Evolutionary conservation across 2,329 filamentous ascomycete species (phyloP), one percentile per base, ranked within the genome.

Genomic region (Teratosphaeriaceae sp.): DNA sequence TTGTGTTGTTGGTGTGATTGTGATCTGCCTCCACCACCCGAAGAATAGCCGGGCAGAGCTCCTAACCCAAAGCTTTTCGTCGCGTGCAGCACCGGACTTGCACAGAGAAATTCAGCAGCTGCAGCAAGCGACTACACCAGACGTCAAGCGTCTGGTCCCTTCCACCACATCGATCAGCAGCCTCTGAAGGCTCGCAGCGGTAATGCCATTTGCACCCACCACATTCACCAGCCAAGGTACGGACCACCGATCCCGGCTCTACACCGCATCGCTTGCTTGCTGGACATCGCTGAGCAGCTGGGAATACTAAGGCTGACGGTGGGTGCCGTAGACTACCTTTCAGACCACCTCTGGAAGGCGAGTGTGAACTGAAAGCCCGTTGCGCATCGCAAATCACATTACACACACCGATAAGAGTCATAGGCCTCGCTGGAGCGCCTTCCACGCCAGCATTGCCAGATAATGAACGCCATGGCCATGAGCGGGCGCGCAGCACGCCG

Each of bases 321-420:
- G 22, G 7, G 27, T 20, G 5, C 29, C 11, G n/a, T 43, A 78
- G 77, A 80, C 70, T 81, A 81, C 68, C 80, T 81, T 69, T 80
- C 76, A 73, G 78, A 82, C 71, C 78, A 82, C 70, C 73, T 82
- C 66, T 82, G 78, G 78, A 82, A 81, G 71, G 76, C 78, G 58
- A 78, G 75, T 61, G 73, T 76, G 63, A 80, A 78, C 66, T 79
- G 70, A 75, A 66, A 35, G 26, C 19, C 3, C 15, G 22, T 16
- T 15, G 20, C n/a, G 33, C 18, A 9, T 37, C 19, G 5, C 6
- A 7, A 22, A 6, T 37, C 19, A 9, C 37, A 16, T 9, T 39
- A 11, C 6, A 6, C 19, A 22, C 9, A 41, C 19, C 22, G 26
- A 41, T 19, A 22, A 41, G 29, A 41, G 37, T 15, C 18, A 20